Conservation (phyloP, 768 basidiomycete genomes). For the Mycena crocata region DNA sequence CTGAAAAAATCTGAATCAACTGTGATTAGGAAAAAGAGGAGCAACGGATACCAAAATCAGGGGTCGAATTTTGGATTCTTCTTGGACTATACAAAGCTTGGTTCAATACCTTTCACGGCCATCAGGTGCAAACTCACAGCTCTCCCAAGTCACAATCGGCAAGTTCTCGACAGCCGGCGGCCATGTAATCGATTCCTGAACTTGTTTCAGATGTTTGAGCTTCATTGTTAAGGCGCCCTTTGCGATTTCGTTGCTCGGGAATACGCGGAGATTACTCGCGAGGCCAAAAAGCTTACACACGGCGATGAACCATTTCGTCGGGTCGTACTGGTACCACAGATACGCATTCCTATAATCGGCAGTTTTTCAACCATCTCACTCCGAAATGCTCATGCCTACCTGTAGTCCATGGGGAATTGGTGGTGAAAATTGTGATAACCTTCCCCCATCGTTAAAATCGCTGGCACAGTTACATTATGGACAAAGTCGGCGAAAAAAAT, state of each 20-base stretch:
- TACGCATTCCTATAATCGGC: constrained; percentile 80
- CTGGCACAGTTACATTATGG: constrained; percentile 38
- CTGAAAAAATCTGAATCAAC: neutral
- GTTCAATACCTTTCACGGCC: constrained; percentile 2
- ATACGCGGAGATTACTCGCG: constrained; percentile 84
- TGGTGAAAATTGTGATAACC: constrained; percentile 94
- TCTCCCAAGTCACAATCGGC: constrained; percentile 85
- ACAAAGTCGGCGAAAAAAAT: neutral
- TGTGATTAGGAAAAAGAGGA: neutral
- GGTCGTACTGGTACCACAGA: constrained; percentile 78
- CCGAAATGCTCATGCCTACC: constrained; percentile 83
- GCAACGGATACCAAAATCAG: constrained; percentile 65
- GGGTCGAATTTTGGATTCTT: constrained; percentile 71
- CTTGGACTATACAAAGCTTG: constrained; percentile 60
- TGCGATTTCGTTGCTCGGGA: constrained; percentile 89
- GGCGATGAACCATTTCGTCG: constrained; percentile 88
- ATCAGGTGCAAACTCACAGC: constrained; percentile 60
- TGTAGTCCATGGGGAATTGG: constrained; percentile 89
- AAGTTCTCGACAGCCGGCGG: constrained; percentile 67
- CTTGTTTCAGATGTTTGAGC: constrained; percentile 74
- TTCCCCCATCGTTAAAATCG: constrained; percentile 87
- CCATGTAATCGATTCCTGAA: constrained; percentile 75
- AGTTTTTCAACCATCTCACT: constrained; percentile 48
- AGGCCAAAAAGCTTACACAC: constrained; percentile 70
- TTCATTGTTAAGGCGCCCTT: constrained; percentile 89